Base-by-base conservation (phyloP, 1,139 yeast genomes). In the Blastobotrys apis region DNA sequence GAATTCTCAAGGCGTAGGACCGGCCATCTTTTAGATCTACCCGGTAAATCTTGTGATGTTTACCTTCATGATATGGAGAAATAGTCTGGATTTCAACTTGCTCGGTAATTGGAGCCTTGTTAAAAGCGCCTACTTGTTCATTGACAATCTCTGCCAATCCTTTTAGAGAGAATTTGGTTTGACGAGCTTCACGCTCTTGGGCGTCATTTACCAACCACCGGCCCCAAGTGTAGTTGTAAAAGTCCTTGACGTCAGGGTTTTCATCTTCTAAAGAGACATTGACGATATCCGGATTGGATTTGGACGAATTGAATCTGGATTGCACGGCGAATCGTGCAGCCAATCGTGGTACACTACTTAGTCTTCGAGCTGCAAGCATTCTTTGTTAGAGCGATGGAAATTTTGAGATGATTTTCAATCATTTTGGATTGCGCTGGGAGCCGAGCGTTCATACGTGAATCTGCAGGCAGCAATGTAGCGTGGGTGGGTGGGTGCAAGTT, bases 141-240 rank as follows among this genome's bases (percentile, higher is more conserved):
- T 60, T 56, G 37, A 69, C 48, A 10, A 67, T 57, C 21, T 66
- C 68, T 15, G 59, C 57, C 45, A 86, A 67, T 1, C 97, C 97
- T 60, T 80, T 81, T 47, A 90, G 73, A 4, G 94, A 82, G 64
- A 92, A 92, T 51, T 73, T 74, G n/a, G 97, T 90, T 48, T 76
- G 78, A 64, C 97, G 78, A 55, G 77, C 79, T 9, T 74, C 77
- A 59, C 85, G 81, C 62, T 90, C 92, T 33, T 67, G 67, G 50
- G 74, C 75, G 61, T 90, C 95, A 60, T 90, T 78, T 50, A 74
- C 77, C 59, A 90, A 69, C 97, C 97, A 92, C 3, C 95, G 75
- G 39, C 98, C 98, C 95, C 97, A 90, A 3, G 92, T 73, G 63
- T 88, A 92, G 59, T 83, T 79, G 71, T 86, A 90, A 58, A 90